Evolutionary conservation across 2,329 filamentous ascomycete species (phyloP).

Genomic region (Xylariales sp.): DNA sequence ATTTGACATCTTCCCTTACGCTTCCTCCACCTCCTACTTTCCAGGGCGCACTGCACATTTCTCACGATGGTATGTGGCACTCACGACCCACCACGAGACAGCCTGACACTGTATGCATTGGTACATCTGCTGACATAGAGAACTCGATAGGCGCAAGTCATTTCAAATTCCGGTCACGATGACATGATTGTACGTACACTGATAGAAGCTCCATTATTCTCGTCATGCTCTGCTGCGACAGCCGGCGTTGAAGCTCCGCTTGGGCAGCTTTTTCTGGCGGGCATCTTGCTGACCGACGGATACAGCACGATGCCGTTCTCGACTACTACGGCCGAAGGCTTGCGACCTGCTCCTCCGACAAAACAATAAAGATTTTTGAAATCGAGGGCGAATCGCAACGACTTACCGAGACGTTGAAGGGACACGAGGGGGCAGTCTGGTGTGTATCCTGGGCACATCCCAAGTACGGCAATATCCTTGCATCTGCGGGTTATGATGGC

Average conservation of each 20-base stretch:
- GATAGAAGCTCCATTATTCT: too few relatives aligned
- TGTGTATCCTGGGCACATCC: slow-evolving; percentile 97
- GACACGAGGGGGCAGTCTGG: slow-evolving; percentile 97
- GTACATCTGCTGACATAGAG: too few relatives aligned
- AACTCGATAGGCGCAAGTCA: slow-evolving; percentile 63
- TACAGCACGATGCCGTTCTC: slow-evolving; percentile 90
- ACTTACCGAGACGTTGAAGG: slow-evolving; percentile 88
- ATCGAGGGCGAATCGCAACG: slow-evolving; percentile 90
- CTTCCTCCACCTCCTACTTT: too few relatives aligned
- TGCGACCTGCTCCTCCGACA: slow-evolving; percentile 95
- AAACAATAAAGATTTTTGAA: slow-evolving; percentile 99
- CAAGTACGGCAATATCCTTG: slow-evolving; percentile 97
- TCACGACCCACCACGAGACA: too few relatives aligned
- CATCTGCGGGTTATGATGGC: slow-evolving; percentile 92
- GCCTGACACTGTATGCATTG: too few relatives aligned
- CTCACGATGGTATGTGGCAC: slow-evolving; percentile 4
- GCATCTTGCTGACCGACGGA: slow-evolving; percentile 12
- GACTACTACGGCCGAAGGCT: slow-evolving; percentile 97
- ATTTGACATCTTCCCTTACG: too few relatives aligned
- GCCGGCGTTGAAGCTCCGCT: too few relatives aligned
- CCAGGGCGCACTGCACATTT: too few relatives aligned
- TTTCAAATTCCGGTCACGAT: slow-evolving; percentile 87
- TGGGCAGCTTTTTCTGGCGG: not conserved
- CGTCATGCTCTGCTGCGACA: not conserved
- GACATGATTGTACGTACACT: slow-evolving; percentile 87